Evolutionary conservation across 2,329 filamentous ascomycete species (phyloP).

Genomic region (Fragosphaeria purpurea): DNA sequence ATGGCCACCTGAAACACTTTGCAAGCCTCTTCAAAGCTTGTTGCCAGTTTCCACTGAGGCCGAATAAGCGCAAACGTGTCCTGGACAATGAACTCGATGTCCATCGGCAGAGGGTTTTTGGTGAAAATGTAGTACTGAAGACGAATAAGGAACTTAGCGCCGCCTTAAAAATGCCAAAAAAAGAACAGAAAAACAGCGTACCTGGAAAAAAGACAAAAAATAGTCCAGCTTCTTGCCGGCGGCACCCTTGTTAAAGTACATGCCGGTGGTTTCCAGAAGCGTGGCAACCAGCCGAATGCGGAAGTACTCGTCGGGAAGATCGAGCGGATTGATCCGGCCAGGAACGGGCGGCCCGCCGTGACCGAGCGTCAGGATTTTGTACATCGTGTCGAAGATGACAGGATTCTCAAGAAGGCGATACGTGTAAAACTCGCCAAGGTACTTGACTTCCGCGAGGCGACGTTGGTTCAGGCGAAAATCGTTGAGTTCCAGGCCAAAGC

Average conservation of each 20-base stretch:
- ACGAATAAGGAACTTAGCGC: too few relatives aligned
- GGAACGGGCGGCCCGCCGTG: conserved; percentile 77
- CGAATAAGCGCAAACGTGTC: conserved; percentile 78
- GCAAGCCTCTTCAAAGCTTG: conserved; percentile 71
- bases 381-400: conserved; percentile 90
- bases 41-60: conserved; percentile 84
- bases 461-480: conserved; percentile 97
- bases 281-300: conserved; percentile 84
- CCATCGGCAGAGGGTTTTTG: conserved; percentile 86
- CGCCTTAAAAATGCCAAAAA: not conserved
- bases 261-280: conserved; percentile 86
- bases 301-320: conserved; percentile 91
- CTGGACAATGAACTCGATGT: conserved; percentile 92
- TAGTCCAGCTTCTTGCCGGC: conserved; percentile 97
- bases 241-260: conserved; percentile 88
- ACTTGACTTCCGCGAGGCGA: conserved; percentile 90
- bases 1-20: conserved; percentile 81
- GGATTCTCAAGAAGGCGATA: conserved; percentile 95
- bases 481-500: conserved; percentile 81
- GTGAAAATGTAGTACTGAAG: conserved; percentile 78
- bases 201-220: conserved; percentile 90
- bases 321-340: conserved; percentile 65
- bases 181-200: conserved; percentile 21
- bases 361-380: conserved; percentile 88
- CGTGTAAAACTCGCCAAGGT: conserved; percentile 91